A percentile compares a stretch with the other conserved stretches of the same genome.
These are phyloP conservation scores for Dicorynia guianensis DNA, from an alignment of 306 rosid genomes.

Conservation along the genomic window DNA sequence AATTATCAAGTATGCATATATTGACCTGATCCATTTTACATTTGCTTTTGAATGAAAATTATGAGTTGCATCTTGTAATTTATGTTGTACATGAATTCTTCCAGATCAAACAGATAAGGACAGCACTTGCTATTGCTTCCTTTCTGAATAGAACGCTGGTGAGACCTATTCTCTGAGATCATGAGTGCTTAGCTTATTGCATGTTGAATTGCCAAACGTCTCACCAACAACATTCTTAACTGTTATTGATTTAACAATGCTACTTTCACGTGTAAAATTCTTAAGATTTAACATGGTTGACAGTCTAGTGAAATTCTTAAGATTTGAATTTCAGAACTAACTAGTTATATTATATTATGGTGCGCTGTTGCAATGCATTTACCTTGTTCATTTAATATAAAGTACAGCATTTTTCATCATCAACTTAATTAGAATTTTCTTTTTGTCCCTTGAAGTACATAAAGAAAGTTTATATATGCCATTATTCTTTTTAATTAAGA, in stretches of 20 bases:
- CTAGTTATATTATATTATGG: slow-evolving; percentile 21
- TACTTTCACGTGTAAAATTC: too few species aligned
- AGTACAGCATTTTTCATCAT: background rate
- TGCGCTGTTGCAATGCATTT: background rate
- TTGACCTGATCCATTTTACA: slow-evolving; percentile 48
- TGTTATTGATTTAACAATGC: too few species aligned
- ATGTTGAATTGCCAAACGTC: slow-evolving; percentile 9
- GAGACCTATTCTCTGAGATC: slow-evolving; percentile 49
- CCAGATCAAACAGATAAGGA: slow-evolving; percentile 92
- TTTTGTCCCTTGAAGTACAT: background rate
- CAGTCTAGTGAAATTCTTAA: slow-evolving; percentile 7
- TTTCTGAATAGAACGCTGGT: slow-evolving; percentile 92
- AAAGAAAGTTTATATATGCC: background rate
- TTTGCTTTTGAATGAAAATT: slow-evolving; percentile 45
- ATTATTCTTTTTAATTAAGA: slow-evolving; percentile 12
- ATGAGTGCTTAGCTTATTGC: slow-evolving; percentile 21
- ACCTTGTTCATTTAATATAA: background rate
- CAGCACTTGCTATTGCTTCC: slow-evolving; percentile 90
- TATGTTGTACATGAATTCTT: slow-evolving; percentile 40
- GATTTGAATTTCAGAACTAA: slow-evolving; percentile 1
- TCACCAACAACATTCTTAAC: slow-evolving; percentile 11
- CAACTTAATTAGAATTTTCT: background rate
- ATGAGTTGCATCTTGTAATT: slow-evolving; percentile 26
- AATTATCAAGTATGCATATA: slow-evolving; percentile 87
- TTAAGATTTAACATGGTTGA: slow-evolving; percentile 7